Evolutionary conservation across 371 early-diverging fungal species (phyloP), one percentile per base, ranked within the genome.

Genomic region (Actinomortierella ambigua): DNA sequence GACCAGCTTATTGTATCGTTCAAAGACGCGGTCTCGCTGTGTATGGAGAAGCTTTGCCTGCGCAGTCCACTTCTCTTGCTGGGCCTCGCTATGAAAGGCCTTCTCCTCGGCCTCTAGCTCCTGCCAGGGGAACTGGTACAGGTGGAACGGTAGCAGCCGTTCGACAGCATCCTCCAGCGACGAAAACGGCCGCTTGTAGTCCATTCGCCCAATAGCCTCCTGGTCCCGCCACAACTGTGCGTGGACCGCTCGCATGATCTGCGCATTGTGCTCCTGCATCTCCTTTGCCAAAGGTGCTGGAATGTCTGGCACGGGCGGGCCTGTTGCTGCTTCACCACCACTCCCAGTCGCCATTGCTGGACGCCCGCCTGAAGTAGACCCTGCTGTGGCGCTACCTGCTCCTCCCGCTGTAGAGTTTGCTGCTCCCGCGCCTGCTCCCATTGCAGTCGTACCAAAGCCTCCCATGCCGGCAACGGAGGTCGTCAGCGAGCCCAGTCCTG

Each of bases 91-190:
- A 9, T 77, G 78, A 39, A 79, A 49, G 17, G 81, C 82, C 42
- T 81, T 81, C 49, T 82, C 79, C 54, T 86, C 84, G 2, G 80
- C 67, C 39, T 88, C 85, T n/a, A 90, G 57, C 51, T 85, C 87
- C 23, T 69, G 63, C 15, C 83, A 79, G 1, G 88, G 89, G 60
- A 88, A 86, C 67, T 90, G 90, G 53, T 79, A 90, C 29, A 91
- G 80, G 55, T 91, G 91, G 64, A 82, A 91, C 7, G 92, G 92
- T 40, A 91, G 68, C 18, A 91, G 66, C 28, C 92, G 81, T 55
- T 82, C 69, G 40, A 90, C 77, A 1, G 81, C 86, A 69, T 91
- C 91, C 46, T 82, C 68, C 9, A 83, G 52, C 1, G 86, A 88
- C 1, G 53, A 50, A 52, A 90, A 91, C 2, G 90, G 88, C 27